Evolutionary conservation across 2,329 filamentous ascomycete genomes (phyloP).

Genomic region (Aulographum hederae): DNA sequence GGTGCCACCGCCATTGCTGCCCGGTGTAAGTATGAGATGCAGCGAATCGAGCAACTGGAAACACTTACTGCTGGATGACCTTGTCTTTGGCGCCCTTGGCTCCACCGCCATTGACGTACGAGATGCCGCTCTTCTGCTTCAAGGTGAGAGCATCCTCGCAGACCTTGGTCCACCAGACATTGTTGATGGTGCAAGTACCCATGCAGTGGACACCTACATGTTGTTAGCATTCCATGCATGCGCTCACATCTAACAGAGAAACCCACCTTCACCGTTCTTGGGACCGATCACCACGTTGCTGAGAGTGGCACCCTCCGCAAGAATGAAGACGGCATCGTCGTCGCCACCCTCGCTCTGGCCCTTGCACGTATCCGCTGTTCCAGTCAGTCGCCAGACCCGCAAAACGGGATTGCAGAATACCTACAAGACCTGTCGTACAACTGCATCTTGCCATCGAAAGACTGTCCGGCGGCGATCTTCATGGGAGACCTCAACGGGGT

Average conservation of each 20-base stretch:
- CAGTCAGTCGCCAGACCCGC: not conserved
- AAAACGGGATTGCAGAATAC: conserved; percentile 3
- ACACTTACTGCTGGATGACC: conserved; percentile 15
- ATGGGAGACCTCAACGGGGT: too few species aligned
- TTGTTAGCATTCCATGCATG: too few species aligned
- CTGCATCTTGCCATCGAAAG: conserved; percentile 31
- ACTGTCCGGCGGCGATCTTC: conserved; percentile 22
- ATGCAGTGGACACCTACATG: too few species aligned
- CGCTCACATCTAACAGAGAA: conserved; percentile 31
- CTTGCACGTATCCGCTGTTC: conserved; percentile 18
- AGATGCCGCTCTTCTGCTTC: conserved; percentile 10
- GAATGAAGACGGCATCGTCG: conserved; percentile 31
- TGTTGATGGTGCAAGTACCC: conserved; percentile 17
- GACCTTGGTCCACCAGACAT: conserved; percentile 26
- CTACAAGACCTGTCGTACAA: conserved; percentile 25
- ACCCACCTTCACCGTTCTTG: conserved; percentile 31
- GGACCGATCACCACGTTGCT: conserved; percentile 35
- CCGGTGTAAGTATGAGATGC: too few species aligned
- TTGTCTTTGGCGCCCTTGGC: conserved; percentile 13
- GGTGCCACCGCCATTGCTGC: conserved; percentile 15
- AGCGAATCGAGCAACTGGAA: too few species aligned
- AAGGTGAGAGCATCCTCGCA: conserved; percentile 22
- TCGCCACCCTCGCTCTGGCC: conserved; percentile 27
- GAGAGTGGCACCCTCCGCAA: conserved; percentile 30
- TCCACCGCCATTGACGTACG: conserved; percentile 14